Percentiles rank a stretch among this genome's conserved stretches.
Conservation (phyloP, 2,329 filamentous ascomycete genomes). For the Chaetomium strumarium region DNA sequence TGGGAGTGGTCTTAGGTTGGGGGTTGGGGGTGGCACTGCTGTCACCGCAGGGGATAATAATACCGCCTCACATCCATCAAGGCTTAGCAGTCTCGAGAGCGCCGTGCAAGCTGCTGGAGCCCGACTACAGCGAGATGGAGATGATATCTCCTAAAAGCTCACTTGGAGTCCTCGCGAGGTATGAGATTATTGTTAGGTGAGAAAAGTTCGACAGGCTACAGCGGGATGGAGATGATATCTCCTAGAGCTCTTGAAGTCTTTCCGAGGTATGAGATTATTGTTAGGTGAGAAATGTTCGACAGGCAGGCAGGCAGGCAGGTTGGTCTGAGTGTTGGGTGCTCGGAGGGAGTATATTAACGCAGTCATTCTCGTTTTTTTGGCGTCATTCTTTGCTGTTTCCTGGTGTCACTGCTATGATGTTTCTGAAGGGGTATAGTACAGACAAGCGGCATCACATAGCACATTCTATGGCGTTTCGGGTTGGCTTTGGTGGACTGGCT, state of each 20-base stretch:
- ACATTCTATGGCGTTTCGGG: not conserved
- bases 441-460: too few species aligned
- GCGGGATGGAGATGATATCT: not conserved
- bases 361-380: too few species aligned
- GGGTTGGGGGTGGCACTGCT: constrained; percentile 3
- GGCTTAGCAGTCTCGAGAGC: not conserved
- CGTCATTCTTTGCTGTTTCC: too few species aligned
- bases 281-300: not conserved
- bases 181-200: not conserved
- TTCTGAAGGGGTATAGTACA: too few species aligned
- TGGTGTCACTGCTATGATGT: too few species aligned
- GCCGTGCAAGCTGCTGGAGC: constrained; percentile 4
- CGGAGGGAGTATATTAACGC: too few species aligned
- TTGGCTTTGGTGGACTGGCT: not conserved
- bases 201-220: too few species aligned
- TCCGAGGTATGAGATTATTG: not conserved
- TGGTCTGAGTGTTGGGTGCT: too few species aligned
- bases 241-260: not conserved
- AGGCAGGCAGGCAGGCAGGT: too few species aligned
- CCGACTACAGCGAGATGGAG: not conserved
- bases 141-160: not conserved
- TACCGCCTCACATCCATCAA: not conserved
- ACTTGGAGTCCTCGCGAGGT: not conserved
- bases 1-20: constrained; percentile 50
- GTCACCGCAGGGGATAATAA: constrained; percentile 1